Evolutionary conservation across 2,329 filamentous ascomycete genomes (phyloP), one percentile per base, ranked within the genome.

Genomic region (Venturia nashicola): DNA sequence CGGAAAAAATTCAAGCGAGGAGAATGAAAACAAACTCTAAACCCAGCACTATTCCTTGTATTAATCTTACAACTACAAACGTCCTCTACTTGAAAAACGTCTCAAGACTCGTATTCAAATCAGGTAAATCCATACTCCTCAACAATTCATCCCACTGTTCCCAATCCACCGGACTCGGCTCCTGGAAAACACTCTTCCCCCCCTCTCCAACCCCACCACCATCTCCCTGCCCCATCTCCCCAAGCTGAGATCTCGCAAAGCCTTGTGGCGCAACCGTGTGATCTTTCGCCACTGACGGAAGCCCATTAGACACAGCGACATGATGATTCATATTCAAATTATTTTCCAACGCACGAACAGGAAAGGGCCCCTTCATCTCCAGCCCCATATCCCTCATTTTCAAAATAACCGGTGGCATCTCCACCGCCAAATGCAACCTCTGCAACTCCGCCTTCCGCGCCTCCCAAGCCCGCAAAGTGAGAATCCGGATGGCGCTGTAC

Each of bases 391-490:
- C 23, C n/a, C 9, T 1, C 16, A 59, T 14, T 20, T 40, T 57
- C 23, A 12, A 32, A 55, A 64, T 27, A 43, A 64, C n/a, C 18
- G 16, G 27, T 44, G 62, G 57, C 7, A 16, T 20, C 8, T 34
- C 20, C 1, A 59, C 7, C 12, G 1, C 18, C 20, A 46, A n/a
- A 27, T 32, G 39, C 14, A 42, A 27, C 14, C 34, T 14, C 11
- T 14, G 9, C 34, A 43, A 42, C 36, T 39, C 44, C 20, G n/a
- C 20, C 36, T 63, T 44, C 18, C 63, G 40, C n/a, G 23, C 73
- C 8, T 76, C 74, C 77, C 78, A 82, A 1, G 78, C 76, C 64
- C 76, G 77, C 1, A 80, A 66, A 3, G 75, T 75, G 27, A 81
- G 68, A 59, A 74, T 75, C 1, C 74, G 73, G 2, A 80, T 69